Base-by-base conservation (phyloP, 2,329 filamentous ascomycete species). In the Metarhizium brunneum region DNA sequence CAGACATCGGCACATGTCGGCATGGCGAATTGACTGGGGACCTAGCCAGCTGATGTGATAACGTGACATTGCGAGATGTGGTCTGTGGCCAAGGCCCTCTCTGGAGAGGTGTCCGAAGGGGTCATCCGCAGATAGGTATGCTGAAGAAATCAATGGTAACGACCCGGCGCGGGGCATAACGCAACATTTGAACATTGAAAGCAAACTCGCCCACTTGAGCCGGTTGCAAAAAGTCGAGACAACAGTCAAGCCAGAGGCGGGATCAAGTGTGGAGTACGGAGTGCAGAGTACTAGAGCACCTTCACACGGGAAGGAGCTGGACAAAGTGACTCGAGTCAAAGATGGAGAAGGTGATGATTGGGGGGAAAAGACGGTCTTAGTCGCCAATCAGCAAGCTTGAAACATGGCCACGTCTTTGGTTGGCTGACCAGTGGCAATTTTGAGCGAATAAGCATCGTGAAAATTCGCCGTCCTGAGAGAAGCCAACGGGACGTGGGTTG, bases 361-460 rank as follows among this genome's bases (percentile, higher is more conserved):
- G 57, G 16, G 38, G 18, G 29, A 54, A 55, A 35, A 8, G n/a
- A 25, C 35, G 4, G 13, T 7, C 36, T 13, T 7, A 18, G 8
- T 29, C 30, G 16, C 58, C 58, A 58, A 55, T 59, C 45, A 56
- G 5, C 13, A 20, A 18, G 25, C 10, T 20, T 49, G 35, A 52
- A 57, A 51, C 58, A 53, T 57, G 58, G 54, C 51, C 35, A 42
- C 47, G 40, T 51, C 47, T 36, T 56, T 29, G 35, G 18, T 50
- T 32, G 47, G 53, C 42, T 48, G 45, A 29, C 48, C 29, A n/a
- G 6, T 4, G n/a, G 14, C 20, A 47, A 32, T 47, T 20, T 38
- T 11, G 10, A 61, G 52, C 63, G 62, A 66, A 66, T 65, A 50
- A 40, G 56, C 58, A 40, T 14, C 16, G 18, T 47, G 35, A 11